Evolutionary conservation across 2,329 filamentous ascomycete species (phyloP), one percentile per base, ranked within the genome.

Genomic region (Dothideomycetes sp.): DNA sequence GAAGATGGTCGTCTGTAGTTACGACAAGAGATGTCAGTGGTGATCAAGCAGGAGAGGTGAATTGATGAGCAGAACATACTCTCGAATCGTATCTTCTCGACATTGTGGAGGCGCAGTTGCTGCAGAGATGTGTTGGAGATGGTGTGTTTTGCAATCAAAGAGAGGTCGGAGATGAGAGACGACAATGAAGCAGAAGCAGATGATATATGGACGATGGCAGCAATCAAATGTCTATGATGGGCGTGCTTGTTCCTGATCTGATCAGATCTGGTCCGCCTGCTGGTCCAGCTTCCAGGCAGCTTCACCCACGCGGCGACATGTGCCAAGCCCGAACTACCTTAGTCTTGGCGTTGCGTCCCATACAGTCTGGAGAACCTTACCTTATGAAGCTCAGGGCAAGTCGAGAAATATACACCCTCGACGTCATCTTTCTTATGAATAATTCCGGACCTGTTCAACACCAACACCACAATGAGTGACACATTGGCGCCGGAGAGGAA

Each of bases 31-130:
- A 41, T 41, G 39, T 34, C 34, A 30, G 19, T 27, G 36, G 39
- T 14, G 19, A 17, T 19, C 2, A 27, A 7, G 7, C 22, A 27
- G 12, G 7, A 12, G 12, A 7, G 22, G 22, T 12, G 22, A n/a
- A n/a, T n/a, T n/a, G n/a, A n/a, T n/a, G n/a, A n/a, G n/a, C n/a
- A n/a, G n/a, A 27, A 7, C 22, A 12, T 27, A 94, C 88, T 71
- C 88, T 79, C 58, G 88, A 94, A 79, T 95, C 88, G 72, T 95
- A 95, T 73, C 88, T 82, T 70, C 88, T 83, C 65, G 88, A 94
- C 88, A 95, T 95, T 65, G 54, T 72, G 66, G 18, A 36, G 12
- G 4, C 9, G 17, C n/a, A n/a, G n/a, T n/a, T n/a, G n/a, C n/a
- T n/a, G n/a, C n/a, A n/a, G n/a, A n/a, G n/a, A n/a, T n/a, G n/a